phyloP scores from a whole-genome alignment of 768 basidiomycete genomes.

The Boletales sp. region DNA sequence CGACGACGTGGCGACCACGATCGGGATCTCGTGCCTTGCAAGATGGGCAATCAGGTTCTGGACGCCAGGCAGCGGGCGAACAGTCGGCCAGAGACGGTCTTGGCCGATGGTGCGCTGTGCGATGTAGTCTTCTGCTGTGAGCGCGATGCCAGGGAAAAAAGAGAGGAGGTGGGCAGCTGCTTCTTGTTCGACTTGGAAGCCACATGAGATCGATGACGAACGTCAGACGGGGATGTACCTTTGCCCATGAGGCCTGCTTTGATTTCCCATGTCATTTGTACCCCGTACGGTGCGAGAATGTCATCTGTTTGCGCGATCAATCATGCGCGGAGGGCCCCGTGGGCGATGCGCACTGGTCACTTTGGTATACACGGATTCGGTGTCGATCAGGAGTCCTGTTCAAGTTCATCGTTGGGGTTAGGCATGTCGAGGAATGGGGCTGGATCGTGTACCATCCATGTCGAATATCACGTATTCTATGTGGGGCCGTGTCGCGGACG shows the following conservation, averaged over 20 bases:
- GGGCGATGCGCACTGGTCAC: constrained; percentile 60
- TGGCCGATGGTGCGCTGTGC: constrained; percentile 52
- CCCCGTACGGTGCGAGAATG: constrained; percentile 68
- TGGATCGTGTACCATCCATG: constrained; percentile 53
- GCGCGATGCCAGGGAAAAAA: constrained; percentile 69
- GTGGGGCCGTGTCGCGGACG: constrained; percentile 11
- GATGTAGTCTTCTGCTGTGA: constrained; percentile 61
- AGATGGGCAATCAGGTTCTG: constrained; percentile 68
- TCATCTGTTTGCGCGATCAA: constrained; percentile 44
- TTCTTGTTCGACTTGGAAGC: constrained; percentile 53
- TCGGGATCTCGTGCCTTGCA: constrained; percentile 61
- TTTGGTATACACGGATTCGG: constrained; percentile 71
- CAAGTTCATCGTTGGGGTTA: constrained; percentile 1
- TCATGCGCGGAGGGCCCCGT: background rate
- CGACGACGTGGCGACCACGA: constrained; percentile 80
- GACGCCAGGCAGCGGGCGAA: constrained; percentile 72
- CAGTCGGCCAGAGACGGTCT: constrained; percentile 65
- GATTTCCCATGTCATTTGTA: constrained; percentile 83
- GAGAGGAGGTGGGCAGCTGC: constrained; percentile 68
- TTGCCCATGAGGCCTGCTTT: constrained; percentile 89
- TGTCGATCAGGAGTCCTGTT: constrained; percentile 71
- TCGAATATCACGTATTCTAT: constrained; percentile 70
- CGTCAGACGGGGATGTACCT: constrained; percentile 39
- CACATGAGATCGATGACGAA: background rate
- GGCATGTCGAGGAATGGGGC: background rate